Percentiles rank a stretch among this genome's conserved stretches.
These are phyloP conservation scores for Calonectria pauciramosa DNA, from an alignment of 2,329 filamentous ascomycete genomes.

Conservation along the genomic window DNA sequence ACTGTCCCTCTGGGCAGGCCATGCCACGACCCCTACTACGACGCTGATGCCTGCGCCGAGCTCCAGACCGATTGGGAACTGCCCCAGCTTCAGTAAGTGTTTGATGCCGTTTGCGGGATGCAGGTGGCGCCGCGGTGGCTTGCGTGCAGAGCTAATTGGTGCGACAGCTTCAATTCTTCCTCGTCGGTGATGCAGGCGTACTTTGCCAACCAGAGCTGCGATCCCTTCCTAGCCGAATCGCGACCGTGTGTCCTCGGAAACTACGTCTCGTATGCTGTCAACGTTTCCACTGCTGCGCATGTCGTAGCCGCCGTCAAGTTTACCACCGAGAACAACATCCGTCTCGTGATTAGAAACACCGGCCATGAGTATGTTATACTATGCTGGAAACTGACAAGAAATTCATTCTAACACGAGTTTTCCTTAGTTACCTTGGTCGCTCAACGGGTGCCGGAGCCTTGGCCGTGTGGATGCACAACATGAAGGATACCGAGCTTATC, in stretches of 20 bases:
- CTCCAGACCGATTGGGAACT: constrained; percentile 59
- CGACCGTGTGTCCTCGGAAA: constrained; percentile 60
- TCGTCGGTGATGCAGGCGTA: constrained; percentile 52
- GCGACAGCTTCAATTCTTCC: constrained; percentile 37
- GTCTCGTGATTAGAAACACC: constrained; percentile 66
- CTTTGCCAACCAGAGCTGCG: constrained; percentile 57
- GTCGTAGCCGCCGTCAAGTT: constrained; percentile 51
- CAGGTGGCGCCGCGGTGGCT: neutral
- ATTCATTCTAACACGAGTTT: neutral
- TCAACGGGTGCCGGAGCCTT: constrained; percentile 66
- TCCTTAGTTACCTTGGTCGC: constrained; percentile 58
- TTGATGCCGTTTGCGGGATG: neutral
- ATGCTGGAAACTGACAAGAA: neutral
- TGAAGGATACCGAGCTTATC: constrained; percentile 55
- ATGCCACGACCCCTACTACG: constrained; percentile 64
- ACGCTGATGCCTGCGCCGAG: constrained; percentile 58
- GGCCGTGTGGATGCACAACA: constrained; percentile 57
- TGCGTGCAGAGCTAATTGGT: constrained; percentile 15
- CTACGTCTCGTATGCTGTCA: constrained; percentile 58
- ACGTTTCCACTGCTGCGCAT: constrained; percentile 48
- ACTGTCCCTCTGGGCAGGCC: constrained; percentile 64
- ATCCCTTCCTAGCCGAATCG: constrained; percentile 49
- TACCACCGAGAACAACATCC: constrained; percentile 56
- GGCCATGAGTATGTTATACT: constrained; percentile 62
- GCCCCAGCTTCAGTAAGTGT: constrained; percentile 60